phyloP scores from a whole-genome alignment of 2,329 filamentous ascomycete species.

The Pyricularia sp. region DNA sequence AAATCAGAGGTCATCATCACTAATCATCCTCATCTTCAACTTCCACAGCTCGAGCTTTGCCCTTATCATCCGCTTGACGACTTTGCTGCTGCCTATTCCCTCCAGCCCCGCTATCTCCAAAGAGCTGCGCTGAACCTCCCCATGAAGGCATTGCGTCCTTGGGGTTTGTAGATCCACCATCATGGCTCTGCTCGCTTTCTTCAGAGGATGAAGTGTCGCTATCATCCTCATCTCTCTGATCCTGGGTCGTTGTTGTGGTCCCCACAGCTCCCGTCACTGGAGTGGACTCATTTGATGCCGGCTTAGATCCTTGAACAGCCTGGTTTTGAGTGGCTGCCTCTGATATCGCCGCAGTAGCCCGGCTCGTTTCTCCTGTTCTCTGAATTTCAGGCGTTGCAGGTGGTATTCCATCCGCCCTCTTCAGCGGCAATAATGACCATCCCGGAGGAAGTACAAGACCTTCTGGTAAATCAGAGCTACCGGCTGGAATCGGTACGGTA shows the following conservation, averaged over 20 bases:
- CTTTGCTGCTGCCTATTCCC: not conserved
- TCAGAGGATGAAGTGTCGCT: conserved; percentile 13
- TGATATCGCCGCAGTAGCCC: conserved; percentile 9
- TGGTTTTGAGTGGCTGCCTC: not conserved
- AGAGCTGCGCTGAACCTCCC: conserved; percentile 37
- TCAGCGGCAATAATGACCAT: conserved; percentile 51
- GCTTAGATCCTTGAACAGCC: not conserved
- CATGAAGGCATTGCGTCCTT: conserved; percentile 25
- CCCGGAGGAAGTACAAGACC: conserved; percentile 51
- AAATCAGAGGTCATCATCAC: not conserved
- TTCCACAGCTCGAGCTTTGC: conserved; percentile 30
- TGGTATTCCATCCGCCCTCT: conserved; percentile 32
- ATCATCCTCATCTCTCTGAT: conserved; percentile 1
- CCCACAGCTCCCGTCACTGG: not conserved
- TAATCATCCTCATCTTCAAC: conserved; percentile 31
- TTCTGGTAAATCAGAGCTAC: conserved; percentile 47
- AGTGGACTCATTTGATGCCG: not conserved
- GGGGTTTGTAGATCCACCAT: conserved; percentile 34
- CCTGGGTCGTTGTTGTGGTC: not conserved
- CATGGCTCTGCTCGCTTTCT: not conserved
- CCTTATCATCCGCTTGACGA: conserved; percentile 9
- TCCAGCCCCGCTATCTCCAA: conserved; percentile 17
- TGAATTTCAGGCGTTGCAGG: conserved; percentile 8
- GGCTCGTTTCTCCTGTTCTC: not conserved
- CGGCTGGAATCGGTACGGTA: conserved; percentile 40